Conservation (phyloP, 768 basidiomycete species). For the Leccinum pellstonianum region DNA sequence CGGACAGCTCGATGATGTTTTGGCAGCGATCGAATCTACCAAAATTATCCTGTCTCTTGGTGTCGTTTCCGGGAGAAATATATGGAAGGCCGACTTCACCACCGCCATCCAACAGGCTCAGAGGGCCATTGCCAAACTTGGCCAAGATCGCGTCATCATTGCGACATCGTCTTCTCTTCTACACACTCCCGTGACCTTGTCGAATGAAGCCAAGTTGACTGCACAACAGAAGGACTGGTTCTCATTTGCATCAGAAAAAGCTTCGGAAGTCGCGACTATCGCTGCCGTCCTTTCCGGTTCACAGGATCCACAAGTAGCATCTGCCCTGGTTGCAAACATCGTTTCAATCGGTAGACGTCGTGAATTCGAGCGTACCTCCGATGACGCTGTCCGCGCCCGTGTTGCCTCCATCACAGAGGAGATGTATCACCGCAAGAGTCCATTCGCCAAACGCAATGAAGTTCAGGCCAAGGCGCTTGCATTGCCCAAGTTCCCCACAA, state of each 20-base stretch:
- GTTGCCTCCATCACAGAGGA: constrained; percentile 88
- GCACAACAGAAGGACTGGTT: constrained; percentile 95
- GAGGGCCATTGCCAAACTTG: constrained; percentile 81
- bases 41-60: constrained; percentile 85
- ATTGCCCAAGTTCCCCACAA: constrained; percentile 97
- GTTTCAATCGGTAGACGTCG: constrained; percentile 91
- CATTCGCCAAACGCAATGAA: constrained; percentile 84
- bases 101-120: constrained; percentile 79
- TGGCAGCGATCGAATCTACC: constrained; percentile 83
- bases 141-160: constrained; percentile 84
- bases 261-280: constrained; percentile 82
- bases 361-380: constrained; percentile 89
- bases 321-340: constrained; percentile 86
- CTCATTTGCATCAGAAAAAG: constrained; percentile 97
- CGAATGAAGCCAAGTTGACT: constrained; percentile 88
- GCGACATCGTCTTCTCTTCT: constrained; percentile 97
- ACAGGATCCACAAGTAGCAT: constrained; percentile 66
- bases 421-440: constrained; percentile 82
- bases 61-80: constrained; percentile 96
- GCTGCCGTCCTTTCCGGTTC: constrained; percentile 85
- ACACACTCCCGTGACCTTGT: constrained; percentile 96
- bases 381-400: constrained; percentile 93
- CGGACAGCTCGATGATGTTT: constrained; percentile 77
- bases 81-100: constrained; percentile 97
- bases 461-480: constrained; percentile 86